A percentile compares a stretch with the other conserved stretches of the same genome.
These are phyloP conservation scores for Bipolaris victoriae DNA, from an alignment of 2,329 filamentous ascomycete species.

Conservation along the genomic window DNA sequence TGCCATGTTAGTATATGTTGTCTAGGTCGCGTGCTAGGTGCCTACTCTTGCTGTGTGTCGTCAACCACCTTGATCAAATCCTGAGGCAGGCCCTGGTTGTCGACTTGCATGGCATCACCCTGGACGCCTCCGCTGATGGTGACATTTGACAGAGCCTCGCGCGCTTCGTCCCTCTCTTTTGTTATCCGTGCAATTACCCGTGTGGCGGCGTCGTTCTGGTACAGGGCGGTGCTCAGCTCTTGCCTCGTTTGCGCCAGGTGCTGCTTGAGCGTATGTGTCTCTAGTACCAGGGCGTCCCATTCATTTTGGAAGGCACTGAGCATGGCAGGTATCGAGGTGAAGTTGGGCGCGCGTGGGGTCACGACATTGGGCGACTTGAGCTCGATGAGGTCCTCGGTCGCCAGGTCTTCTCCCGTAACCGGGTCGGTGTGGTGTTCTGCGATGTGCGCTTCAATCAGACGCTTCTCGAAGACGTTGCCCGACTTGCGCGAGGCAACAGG, in stretches of 20 bases:
- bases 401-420: conserved; percentile 82
- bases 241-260: conserved; percentile 88
- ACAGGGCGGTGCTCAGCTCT: conserved; percentile 90
- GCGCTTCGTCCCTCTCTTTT: conserved; percentile 90
- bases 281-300: conserved; percentile 92
- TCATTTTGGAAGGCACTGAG: conserved; percentile 96
- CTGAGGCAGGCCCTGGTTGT: conserved; percentile 77
- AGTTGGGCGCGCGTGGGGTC: conserved; percentile 85
- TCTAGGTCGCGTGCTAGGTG: too few species aligned
- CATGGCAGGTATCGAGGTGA: conserved; percentile 94
- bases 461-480: conserved; percentile 91
- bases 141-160: conserved; percentile 85
- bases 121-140: conserved; percentile 68
- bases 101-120: conserved; percentile 89
- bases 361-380: conserved; percentile 84
- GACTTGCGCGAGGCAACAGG: conserved; percentile 95
- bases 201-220: conserved; percentile 97
- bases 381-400: conserved; percentile 82
- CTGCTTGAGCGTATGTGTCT: conserved; percentile 89
- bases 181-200: conserved; percentile 90
- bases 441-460: conserved; percentile 93
- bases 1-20: conserved; percentile 32
- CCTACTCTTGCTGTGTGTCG: conserved; percentile 78
- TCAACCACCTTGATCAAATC: conserved; percentile 75
- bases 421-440: conserved; percentile 92